A percentile compares a stretch with the other conserved stretches of the same genome.
These are phyloP conservation scores for Flaveria trinervia DNA, from an alignment of 129 eudicot species.

Conservation along the genomic window DNA sequence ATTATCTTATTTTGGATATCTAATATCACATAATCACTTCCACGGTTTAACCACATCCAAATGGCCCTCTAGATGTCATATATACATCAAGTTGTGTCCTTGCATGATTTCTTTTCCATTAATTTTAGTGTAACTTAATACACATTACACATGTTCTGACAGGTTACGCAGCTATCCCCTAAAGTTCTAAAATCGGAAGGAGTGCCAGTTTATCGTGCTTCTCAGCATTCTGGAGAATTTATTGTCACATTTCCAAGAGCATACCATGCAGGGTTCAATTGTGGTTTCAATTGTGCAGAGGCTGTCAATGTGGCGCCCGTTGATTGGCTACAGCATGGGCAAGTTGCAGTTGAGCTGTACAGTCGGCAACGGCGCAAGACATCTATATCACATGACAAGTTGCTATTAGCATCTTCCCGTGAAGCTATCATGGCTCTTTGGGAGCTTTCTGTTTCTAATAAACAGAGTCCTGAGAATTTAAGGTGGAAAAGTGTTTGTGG, in stretches of 20 bases:
- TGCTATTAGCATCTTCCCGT: conserved; percentile 58
- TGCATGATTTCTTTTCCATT: neutral
- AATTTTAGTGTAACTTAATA: neutral
- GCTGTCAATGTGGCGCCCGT: conserved; percentile 87
- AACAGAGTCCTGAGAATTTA: conserved; percentile 37
- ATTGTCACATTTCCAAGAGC: conserved; percentile 84
- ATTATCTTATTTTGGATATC: neutral
- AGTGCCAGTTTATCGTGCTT: conserved; percentile 68
- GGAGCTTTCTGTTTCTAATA: conserved; percentile 41
- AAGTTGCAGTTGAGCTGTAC: conserved; percentile 72
- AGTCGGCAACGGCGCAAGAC: conserved; percentile 69
- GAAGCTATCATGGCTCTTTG: conserved; percentile 56
- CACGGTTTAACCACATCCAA: neutral
- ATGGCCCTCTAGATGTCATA: neutral
- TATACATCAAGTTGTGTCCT: neutral
- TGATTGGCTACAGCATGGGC: conserved; percentile 85
- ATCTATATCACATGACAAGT: conserved; percentile 74
- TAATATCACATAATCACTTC: neutral
- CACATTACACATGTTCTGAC: conserved; percentile 8
- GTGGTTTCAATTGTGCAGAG: conserved; percentile 88
- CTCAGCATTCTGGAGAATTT: conserved; percentile 70
- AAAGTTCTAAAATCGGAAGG: conserved; percentile 67
- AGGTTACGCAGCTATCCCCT: conserved; percentile 86
- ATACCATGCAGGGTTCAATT: conserved; percentile 84
- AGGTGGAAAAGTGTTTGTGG: conserved; percentile 71